phyloP scores from a whole-genome alignment of 257 asterid genomes.

The Nemophila menziesii region DNA sequence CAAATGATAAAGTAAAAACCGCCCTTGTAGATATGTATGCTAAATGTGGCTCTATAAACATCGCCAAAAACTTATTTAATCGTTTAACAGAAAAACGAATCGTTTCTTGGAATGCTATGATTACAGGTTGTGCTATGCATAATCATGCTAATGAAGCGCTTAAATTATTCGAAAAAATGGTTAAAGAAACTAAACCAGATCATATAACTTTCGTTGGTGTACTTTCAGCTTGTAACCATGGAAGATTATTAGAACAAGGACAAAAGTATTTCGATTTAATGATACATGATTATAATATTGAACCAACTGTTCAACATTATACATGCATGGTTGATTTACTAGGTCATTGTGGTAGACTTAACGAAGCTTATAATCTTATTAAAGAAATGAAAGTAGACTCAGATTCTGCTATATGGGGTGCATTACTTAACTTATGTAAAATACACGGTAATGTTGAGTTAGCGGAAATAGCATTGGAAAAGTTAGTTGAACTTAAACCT shows the following conservation, averaged over 20 bases:
- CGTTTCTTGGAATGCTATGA: constrained; percentile 63
- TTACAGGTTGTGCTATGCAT: constrained; percentile 53
- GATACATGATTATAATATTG: constrained; percentile 29
- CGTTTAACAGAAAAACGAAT: constrained; percentile 30
- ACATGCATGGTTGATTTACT: constrained; percentile 60
- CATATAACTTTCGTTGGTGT: constrained; percentile 52
- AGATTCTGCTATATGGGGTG: constrained; percentile 63
- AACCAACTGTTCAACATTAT: constrained; percentile 46
- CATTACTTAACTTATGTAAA: constrained; percentile 54
- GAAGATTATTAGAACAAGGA: constrained; percentile 41
- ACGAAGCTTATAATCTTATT: constrained; percentile 39
- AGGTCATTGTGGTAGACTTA: constrained; percentile 34
- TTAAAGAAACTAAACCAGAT: constrained; percentile 29
- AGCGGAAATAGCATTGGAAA: constrained; percentile 44
- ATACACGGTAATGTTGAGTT: constrained; percentile 40
- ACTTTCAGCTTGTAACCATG: constrained; percentile 53
- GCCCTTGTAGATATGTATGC: constrained; percentile 62
- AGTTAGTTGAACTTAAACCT: constrained; percentile 39
- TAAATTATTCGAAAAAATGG: constrained; percentile 30
- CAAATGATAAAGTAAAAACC: constrained; percentile 41
- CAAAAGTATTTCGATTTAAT: constrained; percentile 27
- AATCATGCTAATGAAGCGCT: constrained; percentile 47
- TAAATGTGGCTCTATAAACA: constrained; percentile 33
- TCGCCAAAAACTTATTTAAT: constrained; percentile 39
- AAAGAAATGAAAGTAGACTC: constrained; percentile 29